Conservation (phyloP, 148 eudicot genomes). For the Silene uniflora region DNA sequence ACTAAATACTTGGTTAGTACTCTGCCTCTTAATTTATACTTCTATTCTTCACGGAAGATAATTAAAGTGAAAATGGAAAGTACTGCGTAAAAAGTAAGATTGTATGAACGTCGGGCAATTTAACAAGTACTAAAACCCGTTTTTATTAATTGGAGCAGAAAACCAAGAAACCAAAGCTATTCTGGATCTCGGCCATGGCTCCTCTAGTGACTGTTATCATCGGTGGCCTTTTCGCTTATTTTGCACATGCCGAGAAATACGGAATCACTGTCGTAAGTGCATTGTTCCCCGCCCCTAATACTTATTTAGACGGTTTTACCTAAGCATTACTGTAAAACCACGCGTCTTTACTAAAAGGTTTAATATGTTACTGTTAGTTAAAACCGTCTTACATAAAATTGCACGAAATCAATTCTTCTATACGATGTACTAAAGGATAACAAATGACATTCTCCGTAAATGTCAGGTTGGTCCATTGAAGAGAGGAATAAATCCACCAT, state of each 20-base stretch:
- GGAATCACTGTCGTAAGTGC: constrained; percentile 70
- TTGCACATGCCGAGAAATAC: constrained; percentile 61
- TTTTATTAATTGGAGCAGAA: constrained; percentile 43
- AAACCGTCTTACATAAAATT: not conserved
- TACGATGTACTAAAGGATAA: too few species aligned
- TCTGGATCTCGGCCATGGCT: constrained; percentile 81
- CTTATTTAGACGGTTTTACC: not conserved
- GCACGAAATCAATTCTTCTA: not conserved
- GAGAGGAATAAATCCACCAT: constrained; percentile 70
- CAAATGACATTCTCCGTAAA: not conserved
- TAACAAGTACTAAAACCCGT: too few species aligned
- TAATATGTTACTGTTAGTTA: too few species aligned
- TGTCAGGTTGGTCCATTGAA: constrained; percentile 67
- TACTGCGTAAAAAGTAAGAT: too few species aligned
- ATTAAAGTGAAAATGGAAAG: too few species aligned
- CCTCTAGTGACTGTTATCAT: constrained; percentile 55
- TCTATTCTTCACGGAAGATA: not conserved
- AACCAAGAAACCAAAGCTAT: constrained; percentile 56
- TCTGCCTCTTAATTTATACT: not conserved
- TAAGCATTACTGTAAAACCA: not conserved
- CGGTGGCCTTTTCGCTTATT: constrained; percentile 68
- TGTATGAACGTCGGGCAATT: too few species aligned
- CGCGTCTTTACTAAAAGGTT: too few species aligned
- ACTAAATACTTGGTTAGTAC: constrained; percentile 56
- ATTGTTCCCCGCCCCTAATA: not conserved